These are phyloP conservation scores for Eucalyptus albens DNA, from an alignment of 345 rosid species.

Conservation along the genomic window DNA sequence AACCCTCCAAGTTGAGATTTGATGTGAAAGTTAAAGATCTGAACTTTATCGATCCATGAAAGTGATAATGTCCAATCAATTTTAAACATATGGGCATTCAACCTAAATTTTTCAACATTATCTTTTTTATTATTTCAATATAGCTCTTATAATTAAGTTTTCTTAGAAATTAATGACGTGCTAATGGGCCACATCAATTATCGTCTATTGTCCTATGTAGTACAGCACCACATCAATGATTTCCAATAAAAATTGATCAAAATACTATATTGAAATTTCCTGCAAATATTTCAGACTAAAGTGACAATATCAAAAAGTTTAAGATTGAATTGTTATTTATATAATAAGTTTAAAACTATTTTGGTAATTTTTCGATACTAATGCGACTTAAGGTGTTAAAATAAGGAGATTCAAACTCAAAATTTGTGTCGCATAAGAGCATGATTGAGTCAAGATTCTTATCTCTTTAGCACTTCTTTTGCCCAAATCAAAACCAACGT, in stretches of 20 bases:
- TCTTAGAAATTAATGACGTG: neutral
- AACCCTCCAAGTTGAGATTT: neutral
- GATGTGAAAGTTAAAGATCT: neutral
- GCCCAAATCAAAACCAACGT: neutral
- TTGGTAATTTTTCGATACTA: accelerated
- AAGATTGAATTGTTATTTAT: accelerated
- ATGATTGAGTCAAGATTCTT: neutral
- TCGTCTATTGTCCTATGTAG: accelerated
- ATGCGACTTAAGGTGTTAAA: neutral
- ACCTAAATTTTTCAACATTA: neutral
- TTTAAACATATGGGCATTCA: neutral
- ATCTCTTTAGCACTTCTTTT: neutral
- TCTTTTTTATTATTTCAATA: neutral
- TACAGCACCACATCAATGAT: accelerated
- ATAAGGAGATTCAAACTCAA: neutral
- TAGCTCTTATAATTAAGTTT: accelerated
- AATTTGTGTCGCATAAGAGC: too few species aligned
- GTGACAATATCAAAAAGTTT: neutral
- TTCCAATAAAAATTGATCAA: accelerated
- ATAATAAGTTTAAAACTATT: accelerated
- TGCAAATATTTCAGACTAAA: accelerated
- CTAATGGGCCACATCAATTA: accelerated
- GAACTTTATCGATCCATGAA: accelerated
- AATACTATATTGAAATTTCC: neutral
- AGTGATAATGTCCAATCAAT: neutral